phyloP scores from a whole-genome alignment of 192 early-diverging fungal species.

The Backusella morwellensis region DNA sequence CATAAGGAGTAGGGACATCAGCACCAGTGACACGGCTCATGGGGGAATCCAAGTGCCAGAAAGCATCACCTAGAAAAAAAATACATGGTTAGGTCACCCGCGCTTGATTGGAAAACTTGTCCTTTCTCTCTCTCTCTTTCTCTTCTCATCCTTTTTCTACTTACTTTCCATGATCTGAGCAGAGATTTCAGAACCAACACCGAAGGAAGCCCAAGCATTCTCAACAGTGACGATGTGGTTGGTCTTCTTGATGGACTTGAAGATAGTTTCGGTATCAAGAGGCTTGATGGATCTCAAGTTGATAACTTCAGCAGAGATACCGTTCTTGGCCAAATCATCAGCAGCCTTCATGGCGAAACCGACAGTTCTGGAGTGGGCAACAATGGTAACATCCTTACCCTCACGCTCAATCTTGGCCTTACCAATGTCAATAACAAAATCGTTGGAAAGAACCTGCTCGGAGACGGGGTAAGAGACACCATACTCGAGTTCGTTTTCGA shows the following conservation, averaged over 20 bases:
- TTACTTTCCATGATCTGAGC: constrained; percentile 92
- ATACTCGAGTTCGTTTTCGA: constrained; percentile 99
- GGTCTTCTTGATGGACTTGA: constrained; percentile 96
- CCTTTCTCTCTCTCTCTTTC: neutral
- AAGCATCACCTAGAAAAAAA: constrained; percentile 65
- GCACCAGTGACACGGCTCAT: constrained; percentile 92
- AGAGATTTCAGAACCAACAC: constrained; percentile 92
- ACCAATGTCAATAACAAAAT: constrained; percentile 65
- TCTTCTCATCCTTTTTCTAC: neutral
- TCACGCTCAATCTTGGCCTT: constrained; percentile 92
- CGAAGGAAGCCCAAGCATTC: constrained; percentile 92
- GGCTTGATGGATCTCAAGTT: constrained; percentile 98
- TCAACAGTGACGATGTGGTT: constrained; percentile 96
- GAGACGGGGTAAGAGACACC: constrained; percentile 84
- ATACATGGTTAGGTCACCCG: neutral
- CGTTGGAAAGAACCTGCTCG: constrained; percentile 61
- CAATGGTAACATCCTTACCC: constrained; percentile 89
- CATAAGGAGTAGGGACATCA: constrained; percentile 97
- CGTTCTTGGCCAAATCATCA: constrained; percentile 76
- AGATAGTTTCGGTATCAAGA: constrained; percentile 88
- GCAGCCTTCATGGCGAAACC: constrained; percentile 87
- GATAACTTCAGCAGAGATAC: constrained; percentile 85
- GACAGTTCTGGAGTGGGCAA: constrained; percentile 89
- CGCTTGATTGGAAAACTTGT: neutral
- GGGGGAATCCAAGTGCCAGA: constrained; percentile 95